phyloP scores from a whole-genome alignment of 1,139 yeast genomes.

The Blastobotrys capitulatus region DNA sequence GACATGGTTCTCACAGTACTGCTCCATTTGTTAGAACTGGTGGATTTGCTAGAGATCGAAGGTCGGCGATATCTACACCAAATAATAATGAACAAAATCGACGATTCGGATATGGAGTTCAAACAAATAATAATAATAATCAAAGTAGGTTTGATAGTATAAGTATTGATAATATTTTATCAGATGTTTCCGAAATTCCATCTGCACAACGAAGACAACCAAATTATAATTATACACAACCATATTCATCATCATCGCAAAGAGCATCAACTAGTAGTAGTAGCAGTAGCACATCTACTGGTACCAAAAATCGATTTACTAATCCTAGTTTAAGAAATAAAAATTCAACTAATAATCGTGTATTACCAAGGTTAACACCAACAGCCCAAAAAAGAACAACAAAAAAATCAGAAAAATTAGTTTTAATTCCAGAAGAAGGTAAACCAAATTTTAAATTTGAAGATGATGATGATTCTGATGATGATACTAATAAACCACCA shows the following conservation, averaged over 20 bases:
- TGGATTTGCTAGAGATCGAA: constrained; percentile 13
- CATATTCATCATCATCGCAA: not conserved
- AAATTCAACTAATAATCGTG: not conserved
- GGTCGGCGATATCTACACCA: constrained; percentile 3
- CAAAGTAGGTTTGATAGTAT: constrained; percentile 22
- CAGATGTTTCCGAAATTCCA: constrained; percentile 80
- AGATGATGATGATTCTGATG: constrained; percentile 21
- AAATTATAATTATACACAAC: not conserved
- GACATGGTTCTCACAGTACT: constrained; percentile 52
- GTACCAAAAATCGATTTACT: not conserved
- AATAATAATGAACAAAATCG: not conserved
- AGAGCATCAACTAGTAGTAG: no score
- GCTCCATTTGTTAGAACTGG: constrained; percentile 65
- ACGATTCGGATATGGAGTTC: not conserved
- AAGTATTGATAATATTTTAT: constrained; percentile 40
- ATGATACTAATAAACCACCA: constrained; percentile 21
- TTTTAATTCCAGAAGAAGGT: constrained; percentile 69
- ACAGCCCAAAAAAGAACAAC: constrained; percentile 82
- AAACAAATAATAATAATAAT: no score
- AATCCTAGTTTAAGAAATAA: not conserved
- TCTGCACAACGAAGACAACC: constrained; percentile 54
- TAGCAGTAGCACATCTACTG: not conserved
- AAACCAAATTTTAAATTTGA: constrained; percentile 21
- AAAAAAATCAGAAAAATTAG: constrained; percentile 78
- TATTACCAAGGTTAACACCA: constrained; percentile 10